phyloP scores from a whole-genome alignment of 23 red algal species.

The Gracilaria caudata region DNA sequence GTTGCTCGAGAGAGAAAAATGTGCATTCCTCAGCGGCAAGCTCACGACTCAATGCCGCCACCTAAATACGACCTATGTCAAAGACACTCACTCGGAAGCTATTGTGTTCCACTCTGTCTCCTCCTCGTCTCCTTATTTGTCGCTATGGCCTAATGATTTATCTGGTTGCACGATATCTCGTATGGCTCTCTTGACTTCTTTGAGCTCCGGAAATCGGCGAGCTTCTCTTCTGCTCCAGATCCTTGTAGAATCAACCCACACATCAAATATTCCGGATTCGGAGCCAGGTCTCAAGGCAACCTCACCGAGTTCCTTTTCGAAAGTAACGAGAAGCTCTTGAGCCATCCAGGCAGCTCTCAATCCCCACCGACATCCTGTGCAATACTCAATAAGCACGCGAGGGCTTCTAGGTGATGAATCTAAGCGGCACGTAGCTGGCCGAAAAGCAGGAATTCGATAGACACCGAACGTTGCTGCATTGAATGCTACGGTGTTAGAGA shows the following conservation, averaged over 20 bases:
- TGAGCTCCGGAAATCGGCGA: slow-evolving; percentile 76
- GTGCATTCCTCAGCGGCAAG: no score
- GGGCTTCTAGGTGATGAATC: slow-evolving; percentile 36
- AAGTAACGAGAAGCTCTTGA: slow-evolving; percentile 79
- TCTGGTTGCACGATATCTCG: slow-evolving; percentile 51
- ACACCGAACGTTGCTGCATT: neutral
- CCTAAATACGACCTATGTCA: no score
- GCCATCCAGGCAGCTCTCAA: slow-evolving; percentile 77
- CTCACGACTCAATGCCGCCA: no score
- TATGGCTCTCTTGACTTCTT: slow-evolving; percentile 70
- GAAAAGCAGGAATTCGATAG: neutral
- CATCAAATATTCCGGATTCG: slow-evolving; percentile 51
- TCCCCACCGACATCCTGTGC: slow-evolving; percentile 83
- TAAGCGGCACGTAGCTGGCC: neutral
- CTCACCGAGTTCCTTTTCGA: slow-evolving; percentile 65
- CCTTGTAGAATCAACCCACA: slow-evolving; percentile 43
- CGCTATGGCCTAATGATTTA: slow-evolving; percentile 60
- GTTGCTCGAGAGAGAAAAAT: no score
- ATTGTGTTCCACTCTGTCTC: no score
- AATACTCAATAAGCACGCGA: slow-evolving; percentile 76
- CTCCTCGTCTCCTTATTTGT: slow-evolving; percentile 31
- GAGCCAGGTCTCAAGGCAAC: slow-evolving; percentile 64
- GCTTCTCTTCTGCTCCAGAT: slow-evolving; percentile 56
- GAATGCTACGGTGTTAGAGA: neutral
- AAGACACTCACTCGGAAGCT: no score